Evolutionary conservation across 2,329 filamentous ascomycete genomes (phyloP).

Genomic region (Phialocephala sp.): DNA sequence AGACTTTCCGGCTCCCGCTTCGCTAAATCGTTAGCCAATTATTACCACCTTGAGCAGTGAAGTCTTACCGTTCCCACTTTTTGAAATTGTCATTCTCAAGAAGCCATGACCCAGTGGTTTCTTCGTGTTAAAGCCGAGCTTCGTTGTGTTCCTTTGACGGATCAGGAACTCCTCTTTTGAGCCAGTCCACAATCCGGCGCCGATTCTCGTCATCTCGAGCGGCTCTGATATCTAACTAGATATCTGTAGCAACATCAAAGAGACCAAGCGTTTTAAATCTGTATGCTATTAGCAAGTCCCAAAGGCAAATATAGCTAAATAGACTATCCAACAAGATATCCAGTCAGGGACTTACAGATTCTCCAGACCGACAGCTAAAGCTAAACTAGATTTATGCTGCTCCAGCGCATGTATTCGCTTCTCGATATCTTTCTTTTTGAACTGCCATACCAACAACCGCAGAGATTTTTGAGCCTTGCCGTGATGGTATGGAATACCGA

Average conservation of each 20-base stretch:
- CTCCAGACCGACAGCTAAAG: neutral
- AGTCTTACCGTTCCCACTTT: constrained; percentile 7
- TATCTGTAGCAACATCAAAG: neutral
- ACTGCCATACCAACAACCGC: constrained; percentile 32
- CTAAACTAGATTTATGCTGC: constrained; percentile 15
- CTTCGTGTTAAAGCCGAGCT: constrained; percentile 20
- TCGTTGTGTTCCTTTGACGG: constrained; percentile 27
- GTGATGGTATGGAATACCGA: neutral
- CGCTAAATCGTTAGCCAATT: neutral
- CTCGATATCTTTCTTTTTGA: constrained; percentile 32
- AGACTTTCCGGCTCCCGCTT: neutral
- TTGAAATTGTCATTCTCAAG: constrained; percentile 15
- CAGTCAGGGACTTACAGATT: constrained; percentile 7
- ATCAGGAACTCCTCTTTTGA: constrained; percentile 6
- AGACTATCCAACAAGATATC: no score
- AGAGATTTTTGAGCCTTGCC: neutral
- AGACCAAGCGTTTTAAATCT: neutral
- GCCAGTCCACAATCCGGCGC: neutral
- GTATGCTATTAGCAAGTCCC: neutral
- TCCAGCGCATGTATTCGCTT: constrained; percentile 27
- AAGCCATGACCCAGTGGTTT: constrained; percentile 28
- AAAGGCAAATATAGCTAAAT: neutral
- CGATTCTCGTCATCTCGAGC: neutral
- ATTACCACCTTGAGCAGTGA: no score
- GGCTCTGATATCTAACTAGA: neutral